phyloP scores from a whole-genome alignment of 495 filamentous ascomycete species.

The Penicillium verhagenii region DNA sequence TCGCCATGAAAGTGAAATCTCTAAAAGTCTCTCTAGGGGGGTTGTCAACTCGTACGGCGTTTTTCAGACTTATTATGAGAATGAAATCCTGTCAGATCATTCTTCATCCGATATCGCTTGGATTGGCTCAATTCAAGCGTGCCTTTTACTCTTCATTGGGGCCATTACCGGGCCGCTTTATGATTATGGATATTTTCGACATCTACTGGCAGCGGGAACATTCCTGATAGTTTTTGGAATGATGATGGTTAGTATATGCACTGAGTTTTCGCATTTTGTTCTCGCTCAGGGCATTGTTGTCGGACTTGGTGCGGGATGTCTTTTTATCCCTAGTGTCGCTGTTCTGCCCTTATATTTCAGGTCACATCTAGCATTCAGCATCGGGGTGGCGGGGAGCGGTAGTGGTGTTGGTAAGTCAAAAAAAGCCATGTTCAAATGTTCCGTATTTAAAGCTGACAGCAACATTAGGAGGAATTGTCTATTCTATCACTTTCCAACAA shows the following conservation, averaged over 20 bases:
- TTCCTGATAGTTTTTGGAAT: background rate
- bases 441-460: background rate
- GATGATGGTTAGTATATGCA: background rate
- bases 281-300: background rate
- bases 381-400: background rate
- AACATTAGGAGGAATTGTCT: background rate
- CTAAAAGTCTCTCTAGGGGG: background rate
- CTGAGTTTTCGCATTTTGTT: background rate
- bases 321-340: background rate
- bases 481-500: background rate
- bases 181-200: background rate
- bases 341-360: background rate
- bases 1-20: background rate
- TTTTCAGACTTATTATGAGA: background rate
- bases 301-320: background rate
- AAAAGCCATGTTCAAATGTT: background rate
- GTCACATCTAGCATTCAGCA: background rate
- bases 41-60: background rate
- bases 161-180: background rate
- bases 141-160: background rate
- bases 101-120: background rate
- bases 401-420: background rate
- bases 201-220: background rate
- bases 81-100: background rate
- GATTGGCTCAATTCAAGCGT: background rate